Base-by-base conservation (phyloP, 2,329 filamentous ascomycete genomes). In the Zasmidium citrigriseum region DNA sequence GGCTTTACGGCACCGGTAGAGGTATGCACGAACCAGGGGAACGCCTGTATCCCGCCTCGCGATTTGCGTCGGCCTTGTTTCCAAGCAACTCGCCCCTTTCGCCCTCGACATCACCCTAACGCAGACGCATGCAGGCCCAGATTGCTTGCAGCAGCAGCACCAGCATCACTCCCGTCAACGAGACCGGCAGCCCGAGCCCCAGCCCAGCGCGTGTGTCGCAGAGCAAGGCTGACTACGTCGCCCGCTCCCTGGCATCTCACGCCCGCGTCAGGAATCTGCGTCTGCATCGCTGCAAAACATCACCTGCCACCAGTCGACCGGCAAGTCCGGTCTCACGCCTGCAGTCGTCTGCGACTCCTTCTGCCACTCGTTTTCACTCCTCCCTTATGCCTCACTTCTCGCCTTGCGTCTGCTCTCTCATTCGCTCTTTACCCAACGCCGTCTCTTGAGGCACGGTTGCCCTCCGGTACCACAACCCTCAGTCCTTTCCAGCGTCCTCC, bases 381-480 rank as follows among this genome's bases (percentile, higher is more conserved):
- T 18, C 16, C 41, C 22, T 7, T 22, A 16, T 27, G n/a, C 38
- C 23, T 16, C n/a, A 24, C 21, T 46, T 44, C 24, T 41, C 23
- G 25, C 52, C 46, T 48, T 18, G 16, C 52, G 25, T 55, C 24
- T 24, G 46, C 20, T 24, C 38, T 7, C 7, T 44, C 25, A 38
- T 55, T 47, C 53, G 27, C 27, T 55, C 53, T 24, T 49, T 49
- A 46, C 53, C 20, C 46, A 23, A 22, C 25, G 16, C 45, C 12
- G 18, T n/a, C 18, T 12, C 53, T 25, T 4, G 25, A 12, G n/a
- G 24, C 29, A 24, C 41, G 38, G 18, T 44, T 34, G 18, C 41
- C 44, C 18, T 27, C 25, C 4, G 25, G n/a, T 41, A n/a, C 20
- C 38, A 45, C 51, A 25, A 41, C 53, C 34, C 53, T 48, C 53